Base-by-base conservation (phyloP, 805 yeast genomes). In the Candida sonorensis region DNA sequence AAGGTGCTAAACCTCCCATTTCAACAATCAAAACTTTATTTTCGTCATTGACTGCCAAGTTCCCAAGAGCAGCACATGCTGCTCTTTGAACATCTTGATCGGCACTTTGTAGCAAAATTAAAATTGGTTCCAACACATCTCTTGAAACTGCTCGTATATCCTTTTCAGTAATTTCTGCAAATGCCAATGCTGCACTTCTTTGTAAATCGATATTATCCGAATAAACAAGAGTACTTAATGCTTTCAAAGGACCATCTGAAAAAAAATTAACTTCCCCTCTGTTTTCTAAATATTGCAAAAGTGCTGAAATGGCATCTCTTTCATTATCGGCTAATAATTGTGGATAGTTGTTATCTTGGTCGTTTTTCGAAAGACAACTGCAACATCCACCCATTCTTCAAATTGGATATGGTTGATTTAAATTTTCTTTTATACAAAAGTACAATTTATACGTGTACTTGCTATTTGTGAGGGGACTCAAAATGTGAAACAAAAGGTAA, bases 1-100 rank as follows among this genome's bases (percentile, higher is more conserved):
- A 72, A 5, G 97, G 97, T 42, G 88, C 95, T 36, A 92, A 72
- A 2, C 97, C 98, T 18, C 97, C 97, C 96, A 92, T 86, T 51
- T 90, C 95, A 12, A 94, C 97, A 39, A 92, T 90, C 32, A 92
- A 68, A 12, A 83, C 72, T 58, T 92, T 92, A 64, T 92, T 92
- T 40, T 84, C 96, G 51, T 87, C 88, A 62, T 92, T 87, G 20
- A 92, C 98, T 2, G 99, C 99, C 50, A 92, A 66, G 50, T 92
- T 92, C n/a, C 98, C 98, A 45, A 92, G 66, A 2, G 98, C 97
- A 5, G 97, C 98, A 60, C 97, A 90, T 0, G 98, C 97, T 7
- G 98, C 98, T 33, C 97, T 73, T 62, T 92, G 97, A 23, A 92
- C 95, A 61, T 92, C 98, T 35, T 88, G 74, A 57, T 92, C 98